A percentile compares a stretch with the other conserved stretches of the same genome.
phyloP scores from a whole-genome alignment of 805 yeast genomes.

The Lipomyces yamadae region DNA sequence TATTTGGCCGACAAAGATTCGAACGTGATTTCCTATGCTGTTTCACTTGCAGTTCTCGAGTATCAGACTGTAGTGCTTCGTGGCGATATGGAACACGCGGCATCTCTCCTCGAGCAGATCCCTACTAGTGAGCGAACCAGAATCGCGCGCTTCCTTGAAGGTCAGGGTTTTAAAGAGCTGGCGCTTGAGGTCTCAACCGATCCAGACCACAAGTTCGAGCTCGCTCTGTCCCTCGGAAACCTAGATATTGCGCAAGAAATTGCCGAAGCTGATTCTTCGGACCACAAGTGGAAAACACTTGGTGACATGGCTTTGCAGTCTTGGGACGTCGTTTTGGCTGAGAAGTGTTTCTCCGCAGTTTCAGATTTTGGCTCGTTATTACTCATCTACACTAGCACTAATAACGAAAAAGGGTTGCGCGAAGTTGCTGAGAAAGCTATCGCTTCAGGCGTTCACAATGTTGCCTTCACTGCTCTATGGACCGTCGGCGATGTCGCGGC shows the following conservation, averaged over 20 bases:
- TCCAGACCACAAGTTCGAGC: slow-evolving; percentile 86
- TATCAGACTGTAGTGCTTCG: slow-evolving; percentile 94
- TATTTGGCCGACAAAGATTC: slow-evolving; percentile 91
- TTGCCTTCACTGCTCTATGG: slow-evolving; percentile 94
- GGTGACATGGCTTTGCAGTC: slow-evolving; percentile 83
- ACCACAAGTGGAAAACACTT: slow-evolving; percentile 84
- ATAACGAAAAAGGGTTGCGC: slow-evolving; percentile 63
- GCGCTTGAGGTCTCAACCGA: slow-evolving; percentile 86
- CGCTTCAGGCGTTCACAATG: slow-evolving; percentile 77
- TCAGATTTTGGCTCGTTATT: slow-evolving; percentile 81
- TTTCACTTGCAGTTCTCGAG: slow-evolving; percentile 86
- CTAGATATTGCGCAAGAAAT: slow-evolving; percentile 72
- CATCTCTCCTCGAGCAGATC: slow-evolving; percentile 59
- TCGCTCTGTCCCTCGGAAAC: slow-evolving; percentile 77
- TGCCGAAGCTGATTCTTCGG: slow-evolving; percentile 54
- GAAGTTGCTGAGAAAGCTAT: slow-evolving; percentile 70
- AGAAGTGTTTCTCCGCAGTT: slow-evolving; percentile 76
- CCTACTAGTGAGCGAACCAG: slow-evolving; percentile 70
- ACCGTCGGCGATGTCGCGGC: slow-evolving; percentile 68
- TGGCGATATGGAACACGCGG: slow-evolving; percentile 88
- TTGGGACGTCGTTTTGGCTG: slow-evolving; percentile 83
- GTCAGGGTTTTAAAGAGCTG: slow-evolving; percentile 83
- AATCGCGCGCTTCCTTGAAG: slow-evolving; percentile 90
- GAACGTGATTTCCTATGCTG: slow-evolving; percentile 76
- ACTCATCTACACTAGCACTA: slow-evolving; percentile 80